Evolutionary conservation across 2,329 filamentous ascomycete species (phyloP).

Genomic region (Pseudophaeomoniella oleicola): DNA sequence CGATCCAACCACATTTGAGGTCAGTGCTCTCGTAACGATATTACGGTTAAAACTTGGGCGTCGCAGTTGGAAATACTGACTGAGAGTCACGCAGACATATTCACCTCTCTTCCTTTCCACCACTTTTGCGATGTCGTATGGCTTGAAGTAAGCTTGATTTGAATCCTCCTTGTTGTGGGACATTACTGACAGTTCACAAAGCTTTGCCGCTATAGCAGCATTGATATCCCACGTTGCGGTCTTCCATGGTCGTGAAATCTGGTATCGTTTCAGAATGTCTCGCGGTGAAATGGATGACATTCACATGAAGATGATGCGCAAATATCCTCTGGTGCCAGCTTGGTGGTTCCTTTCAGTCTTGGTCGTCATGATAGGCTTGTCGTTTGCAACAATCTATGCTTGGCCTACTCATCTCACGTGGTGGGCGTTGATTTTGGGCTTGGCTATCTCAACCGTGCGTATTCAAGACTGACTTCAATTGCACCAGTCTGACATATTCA

Average conservation of each 20-base stretch:
- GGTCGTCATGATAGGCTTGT: slow-evolving; percentile 47
- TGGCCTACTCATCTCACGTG: slow-evolving; percentile 30
- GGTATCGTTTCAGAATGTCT: slow-evolving; percentile 19
- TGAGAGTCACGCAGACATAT: slow-evolving; percentile 26
- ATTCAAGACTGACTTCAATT: too few relatives aligned
- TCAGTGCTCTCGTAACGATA: slow-evolving; percentile 9
- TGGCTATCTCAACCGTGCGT: slow-evolving; percentile 23
- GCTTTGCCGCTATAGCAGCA: slow-evolving; percentile 49
- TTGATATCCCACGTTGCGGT: slow-evolving; percentile 24
- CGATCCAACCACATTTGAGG: slow-evolving; percentile 47
- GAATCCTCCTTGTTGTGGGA: too few relatives aligned
- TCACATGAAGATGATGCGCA: slow-evolving; percentile 27
- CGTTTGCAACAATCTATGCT: slow-evolving; percentile 22
- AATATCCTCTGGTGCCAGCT: slow-evolving; percentile 25
- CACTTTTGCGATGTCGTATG: slow-evolving; percentile 56
- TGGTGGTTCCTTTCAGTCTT: slow-evolving; percentile 31
- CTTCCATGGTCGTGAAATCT: slow-evolving; percentile 22
- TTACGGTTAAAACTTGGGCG: too few relatives aligned
- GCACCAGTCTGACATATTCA: too few relatives aligned
- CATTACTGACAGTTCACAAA: too few relatives aligned
- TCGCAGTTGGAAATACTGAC: too few relatives aligned
- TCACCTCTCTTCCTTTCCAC: slow-evolving; percentile 50
- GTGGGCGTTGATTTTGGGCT: slow-evolving; percentile 30
- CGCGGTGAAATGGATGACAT: slow-evolving; percentile 19
- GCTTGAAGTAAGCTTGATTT: slow-evolving; percentile 33